phyloP scores from a whole-genome alignment of 768 basidiomycete genomes.

The Tricholomella constricta region DNA sequence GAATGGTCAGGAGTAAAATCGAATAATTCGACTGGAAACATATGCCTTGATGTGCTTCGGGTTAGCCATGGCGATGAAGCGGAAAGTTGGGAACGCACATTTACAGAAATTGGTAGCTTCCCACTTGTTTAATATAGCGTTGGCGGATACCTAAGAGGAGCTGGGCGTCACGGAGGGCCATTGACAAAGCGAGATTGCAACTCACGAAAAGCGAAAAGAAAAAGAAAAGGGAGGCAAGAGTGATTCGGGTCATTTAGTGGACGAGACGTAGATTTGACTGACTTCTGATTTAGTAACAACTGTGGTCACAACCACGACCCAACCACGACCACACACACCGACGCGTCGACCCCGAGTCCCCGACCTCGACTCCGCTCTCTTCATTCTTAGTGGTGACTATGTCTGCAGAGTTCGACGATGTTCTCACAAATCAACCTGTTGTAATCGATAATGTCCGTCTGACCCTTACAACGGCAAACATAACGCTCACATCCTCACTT shows the following conservation, averaged over 20 bases:
- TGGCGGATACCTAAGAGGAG: conserved; percentile 28
- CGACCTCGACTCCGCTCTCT: too few relatives aligned
- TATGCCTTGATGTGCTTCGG: conserved; percentile 59
- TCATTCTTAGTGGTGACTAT: conserved; percentile 38
- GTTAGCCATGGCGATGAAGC: neutral
- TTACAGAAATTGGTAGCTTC: conserved; percentile 92
- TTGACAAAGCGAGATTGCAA: conserved; percentile 2
- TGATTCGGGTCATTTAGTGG: conserved; percentile 14
- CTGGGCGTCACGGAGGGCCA: neutral
- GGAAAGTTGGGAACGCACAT: conserved; percentile 48
- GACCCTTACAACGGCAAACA: conserved; percentile 10
- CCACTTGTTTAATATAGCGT: conserved; percentile 68
- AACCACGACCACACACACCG: conserved; percentile 6
- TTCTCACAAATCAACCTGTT: conserved; percentile 97
- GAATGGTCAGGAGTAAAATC: conserved; percentile 77
- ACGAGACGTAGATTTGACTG: neutral
- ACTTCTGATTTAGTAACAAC: neutral
- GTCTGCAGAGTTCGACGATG: conserved; percentile 89
- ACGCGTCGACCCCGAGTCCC: conserved; percentile 16
- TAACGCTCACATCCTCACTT: conserved; percentile 18
- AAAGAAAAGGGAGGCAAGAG: conserved; percentile 8
- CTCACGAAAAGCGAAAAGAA: conserved; percentile 27
- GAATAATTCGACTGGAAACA: conserved; percentile 88
- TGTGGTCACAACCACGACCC: neutral
- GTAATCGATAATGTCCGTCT: conserved; percentile 94